Evolutionary conservation across 2,329 filamentous ascomycete species (phyloP).

Genomic region (Colletotrichum paranaense): DNA sequence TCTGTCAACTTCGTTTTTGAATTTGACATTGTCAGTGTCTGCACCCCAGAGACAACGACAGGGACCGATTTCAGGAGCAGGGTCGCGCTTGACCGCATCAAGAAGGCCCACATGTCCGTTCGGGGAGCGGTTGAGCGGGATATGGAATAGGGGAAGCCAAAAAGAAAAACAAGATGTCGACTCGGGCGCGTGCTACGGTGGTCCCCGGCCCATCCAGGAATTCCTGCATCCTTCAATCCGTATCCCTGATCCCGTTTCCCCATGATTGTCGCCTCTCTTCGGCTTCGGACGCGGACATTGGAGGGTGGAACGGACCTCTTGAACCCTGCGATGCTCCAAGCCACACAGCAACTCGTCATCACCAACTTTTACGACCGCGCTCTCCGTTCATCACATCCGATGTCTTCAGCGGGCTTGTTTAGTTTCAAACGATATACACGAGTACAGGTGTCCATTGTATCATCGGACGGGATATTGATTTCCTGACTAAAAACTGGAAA

Average conservation of each 20-base stretch:
- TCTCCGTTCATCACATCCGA: conserved; percentile 9
- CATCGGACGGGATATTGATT: neutral
- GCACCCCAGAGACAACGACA: conserved; percentile 14
- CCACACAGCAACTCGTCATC: conserved; percentile 23
- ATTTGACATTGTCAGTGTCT: conserved; percentile 1
- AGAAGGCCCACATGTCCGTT: conserved; percentile 16
- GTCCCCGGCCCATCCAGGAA: neutral
- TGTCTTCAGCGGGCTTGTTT: neutral
- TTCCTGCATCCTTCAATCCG: neutral
- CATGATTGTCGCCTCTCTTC: conserved; percentile 9
- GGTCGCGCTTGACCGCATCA: conserved; percentile 16
- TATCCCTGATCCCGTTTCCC: conserved; percentile 11
- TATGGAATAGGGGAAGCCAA: conserved; percentile 21
- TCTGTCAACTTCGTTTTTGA: neutral
- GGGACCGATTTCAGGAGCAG: neutral
- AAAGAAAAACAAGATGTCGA: conserved; percentile 5
- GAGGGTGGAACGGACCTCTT: conserved; percentile 11
- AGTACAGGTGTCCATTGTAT: neutral
- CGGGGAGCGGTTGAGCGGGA: conserved; percentile 14
- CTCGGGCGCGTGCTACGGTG: neutral
- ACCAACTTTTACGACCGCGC: neutral
- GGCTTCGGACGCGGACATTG: conserved; percentile 6
- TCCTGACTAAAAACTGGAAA: neutral
- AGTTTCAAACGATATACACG: conserved; percentile 10
- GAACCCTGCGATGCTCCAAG: conserved; percentile 22